A percentile compares a stretch with the other conserved stretches of the same genome.
Evolutionary conservation across 2,329 filamentous ascomycete genomes (phyloP).

Genomic region (Aspergillus tamarii): DNA sequence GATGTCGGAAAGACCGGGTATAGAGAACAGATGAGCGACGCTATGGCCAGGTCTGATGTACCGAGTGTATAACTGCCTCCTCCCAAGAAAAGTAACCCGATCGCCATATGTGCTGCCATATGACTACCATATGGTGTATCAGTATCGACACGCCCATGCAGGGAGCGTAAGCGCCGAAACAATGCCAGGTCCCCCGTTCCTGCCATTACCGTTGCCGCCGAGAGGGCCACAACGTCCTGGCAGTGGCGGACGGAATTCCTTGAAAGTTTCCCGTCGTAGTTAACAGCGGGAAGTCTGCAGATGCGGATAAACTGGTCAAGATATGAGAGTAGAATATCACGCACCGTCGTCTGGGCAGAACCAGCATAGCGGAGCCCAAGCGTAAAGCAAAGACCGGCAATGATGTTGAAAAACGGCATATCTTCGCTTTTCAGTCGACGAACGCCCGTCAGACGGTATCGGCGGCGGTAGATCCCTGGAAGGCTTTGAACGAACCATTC

Average conservation of each 20-base stretch:
- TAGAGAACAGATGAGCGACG: constrained; percentile 83
- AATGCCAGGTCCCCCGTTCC: constrained; percentile 88
- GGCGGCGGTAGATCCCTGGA: constrained; percentile 68
- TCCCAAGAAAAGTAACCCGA: constrained; percentile 87
- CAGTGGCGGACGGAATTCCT: constrained; percentile 86
- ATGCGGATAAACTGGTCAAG: constrained; percentile 85
- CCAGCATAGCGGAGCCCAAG: constrained; percentile 75
- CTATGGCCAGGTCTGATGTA: constrained; percentile 83
- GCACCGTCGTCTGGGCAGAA: constrained; percentile 68
- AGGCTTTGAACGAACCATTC: constrained; percentile 77
- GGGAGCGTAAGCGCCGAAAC: constrained; percentile 79
- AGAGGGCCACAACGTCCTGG: constrained; percentile 82
- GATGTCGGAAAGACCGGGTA: constrained; percentile 89
- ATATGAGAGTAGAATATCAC: constrained; percentile 81
- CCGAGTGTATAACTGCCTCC: constrained; percentile 92
- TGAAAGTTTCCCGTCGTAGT: constrained; percentile 83
- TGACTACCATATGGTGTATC: constrained; percentile 93
- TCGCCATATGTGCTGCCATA: constrained; percentile 86
- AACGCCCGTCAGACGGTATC: constrained; percentile 63
- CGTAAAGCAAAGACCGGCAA: constrained; percentile 83
- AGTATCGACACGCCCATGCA: constrained; percentile 83
- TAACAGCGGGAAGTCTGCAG: constrained; percentile 62
- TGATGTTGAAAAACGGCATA: constrained; percentile 88
- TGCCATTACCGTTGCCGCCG: constrained; percentile 88
- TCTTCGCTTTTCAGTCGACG: constrained; percentile 74